A percentile compares a stretch with the other conserved stretches of the same genome.
Evolutionary conservation across 2,329 filamentous ascomycete genomes (phyloP).

Genomic region (Blastomyces gilchristii): DNA sequence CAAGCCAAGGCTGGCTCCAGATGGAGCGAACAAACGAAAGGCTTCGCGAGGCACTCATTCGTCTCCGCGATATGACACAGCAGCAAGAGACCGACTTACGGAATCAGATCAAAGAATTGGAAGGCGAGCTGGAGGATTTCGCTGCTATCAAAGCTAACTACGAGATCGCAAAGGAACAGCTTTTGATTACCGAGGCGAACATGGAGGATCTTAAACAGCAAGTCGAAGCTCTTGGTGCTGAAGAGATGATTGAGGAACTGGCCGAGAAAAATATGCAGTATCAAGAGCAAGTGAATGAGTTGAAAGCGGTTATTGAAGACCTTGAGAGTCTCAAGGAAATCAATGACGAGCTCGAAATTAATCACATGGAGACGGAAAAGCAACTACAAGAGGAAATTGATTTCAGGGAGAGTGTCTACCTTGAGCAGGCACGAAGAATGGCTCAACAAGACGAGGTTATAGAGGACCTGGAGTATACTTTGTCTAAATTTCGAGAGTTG

Average conservation of each 20-base stretch:
- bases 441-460: slow-evolving; percentile 67
- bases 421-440: slow-evolving; percentile 66
- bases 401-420: slow-evolving; percentile 70
- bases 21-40: slow-evolving; percentile 86
- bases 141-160: slow-evolving; percentile 58
- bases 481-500: slow-evolving; percentile 79
- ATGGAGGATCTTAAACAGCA: slow-evolving; percentile 83
- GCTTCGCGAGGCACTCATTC: slow-evolving; percentile 71
- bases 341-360: slow-evolving; percentile 87
- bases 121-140: slow-evolving; percentile 62
- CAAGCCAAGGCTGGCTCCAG: slow-evolving; percentile 79
- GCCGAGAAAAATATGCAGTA: slow-evolving; percentile 78
- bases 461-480: slow-evolving; percentile 81
- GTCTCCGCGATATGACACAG: slow-evolving; percentile 76
- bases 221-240: slow-evolving; percentile 77
- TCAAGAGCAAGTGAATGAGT: slow-evolving; percentile 70
- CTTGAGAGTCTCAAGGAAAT: slow-evolving; percentile 83
- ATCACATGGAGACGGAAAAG: slow-evolving; percentile 85
- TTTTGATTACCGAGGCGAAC: slow-evolving; percentile 60
- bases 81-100: slow-evolving; percentile 72
- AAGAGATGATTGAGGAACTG: slow-evolving; percentile 89
- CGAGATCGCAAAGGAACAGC: slow-evolving; percentile 58
- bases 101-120: slow-evolving; percentile 61
- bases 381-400: slow-evolving; percentile 92
- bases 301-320: slow-evolving; percentile 73